A percentile compares a stretch with the other conserved stretches of the same genome.
Conservation (phyloP, 2,329 filamentous ascomycete species). For the Neoscytalidium dimidiatum region DNA sequence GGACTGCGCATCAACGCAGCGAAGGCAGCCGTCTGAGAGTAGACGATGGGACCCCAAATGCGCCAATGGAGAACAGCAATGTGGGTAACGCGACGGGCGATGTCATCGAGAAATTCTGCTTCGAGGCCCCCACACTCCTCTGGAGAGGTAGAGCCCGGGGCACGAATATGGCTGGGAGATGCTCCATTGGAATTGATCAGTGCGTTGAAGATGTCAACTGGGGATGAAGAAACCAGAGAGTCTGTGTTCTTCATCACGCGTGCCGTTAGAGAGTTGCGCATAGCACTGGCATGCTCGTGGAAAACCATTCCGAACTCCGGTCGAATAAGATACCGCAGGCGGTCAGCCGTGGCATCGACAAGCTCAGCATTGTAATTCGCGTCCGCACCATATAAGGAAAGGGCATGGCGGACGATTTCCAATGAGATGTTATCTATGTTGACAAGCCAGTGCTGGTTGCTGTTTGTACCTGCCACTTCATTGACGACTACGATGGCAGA, state of each 20-base stretch:
- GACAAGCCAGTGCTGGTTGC: conserved; percentile 40
- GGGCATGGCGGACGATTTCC: conserved; percentile 48
- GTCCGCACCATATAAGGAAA: conserved; percentile 33
- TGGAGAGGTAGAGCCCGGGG: background rate
- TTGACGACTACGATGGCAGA: conserved; percentile 39
- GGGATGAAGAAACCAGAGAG: conserved; percentile 38
- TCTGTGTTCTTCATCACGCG: conserved; percentile 31
- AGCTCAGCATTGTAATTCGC: conserved; percentile 34
- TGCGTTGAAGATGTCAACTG: conserved; percentile 47
- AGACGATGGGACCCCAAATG: conserved; percentile 79
- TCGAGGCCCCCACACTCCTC: conserved; percentile 19
- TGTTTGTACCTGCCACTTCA: conserved; percentile 22
- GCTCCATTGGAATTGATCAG: conserved; percentile 32
- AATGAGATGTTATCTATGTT: conserved; percentile 47
- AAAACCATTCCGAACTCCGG: conserved; percentile 27
- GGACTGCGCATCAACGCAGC: conserved; percentile 12
- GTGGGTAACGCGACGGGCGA: conserved; percentile 78
- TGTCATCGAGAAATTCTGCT: conserved; percentile 55
- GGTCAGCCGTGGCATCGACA: conserved; percentile 36
- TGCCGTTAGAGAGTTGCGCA: conserved; percentile 30
- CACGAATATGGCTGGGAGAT: background rate
- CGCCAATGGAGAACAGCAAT: conserved; percentile 86
- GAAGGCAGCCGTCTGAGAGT: conserved; percentile 42
- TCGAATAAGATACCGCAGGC: conserved; percentile 37
- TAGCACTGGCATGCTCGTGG: conserved; percentile 33